Evolutionary conservation across 257 asterid species (phyloP).

Genomic region (Petunia secreta): DNA sequence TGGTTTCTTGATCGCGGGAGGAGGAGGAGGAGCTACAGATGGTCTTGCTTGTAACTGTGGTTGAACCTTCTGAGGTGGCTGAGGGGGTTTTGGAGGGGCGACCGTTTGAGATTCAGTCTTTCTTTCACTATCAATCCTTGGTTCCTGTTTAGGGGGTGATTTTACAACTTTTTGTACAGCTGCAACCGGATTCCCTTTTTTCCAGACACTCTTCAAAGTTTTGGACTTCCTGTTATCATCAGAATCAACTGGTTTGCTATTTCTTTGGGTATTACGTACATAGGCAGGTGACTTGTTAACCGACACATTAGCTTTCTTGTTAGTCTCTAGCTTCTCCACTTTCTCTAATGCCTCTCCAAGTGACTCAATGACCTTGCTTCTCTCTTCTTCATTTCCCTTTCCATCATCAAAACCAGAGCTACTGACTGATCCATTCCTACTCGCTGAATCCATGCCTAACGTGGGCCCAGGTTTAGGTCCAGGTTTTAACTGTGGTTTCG

Average conservation of each 20-base stretch:
- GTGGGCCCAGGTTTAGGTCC: conserved; percentile 52
- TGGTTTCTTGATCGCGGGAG: conserved; percentile 57
- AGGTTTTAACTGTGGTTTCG: conserved; percentile 75
- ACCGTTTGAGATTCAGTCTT: conserved; percentile 44
- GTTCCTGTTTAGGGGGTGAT: conserved; percentile 54
- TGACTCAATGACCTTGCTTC: conserved; percentile 71
- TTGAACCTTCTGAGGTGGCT: conserved; percentile 59
- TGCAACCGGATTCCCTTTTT: conserved; percentile 91
- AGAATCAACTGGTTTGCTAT: conserved; percentile 55
- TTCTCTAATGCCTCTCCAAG: conserved; percentile 89
- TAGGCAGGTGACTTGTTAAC: conserved; percentile 48
- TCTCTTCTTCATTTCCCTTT: conserved; percentile 52
- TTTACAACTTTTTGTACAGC: conserved; percentile 60
- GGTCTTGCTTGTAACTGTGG: conserved; percentile 77
- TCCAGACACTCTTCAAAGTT: conserved; percentile 86
- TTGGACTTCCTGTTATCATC: conserved; percentile 48
- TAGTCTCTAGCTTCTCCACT: conserved; percentile 81
- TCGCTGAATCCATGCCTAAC: conserved; percentile 36
- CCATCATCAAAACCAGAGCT: conserved; percentile 44
- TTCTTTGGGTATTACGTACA: conserved; percentile 43
- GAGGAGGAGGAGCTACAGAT: conserved; percentile 71
- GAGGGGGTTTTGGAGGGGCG: conserved; percentile 54
- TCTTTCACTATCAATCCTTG: conserved; percentile 45
- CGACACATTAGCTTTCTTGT: conserved; percentile 50
- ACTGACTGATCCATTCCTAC: conserved; percentile 47